Evolutionary conservation across 306 rosid genomes (phyloP).

Genomic region (Trifolium pratense): DNA sequence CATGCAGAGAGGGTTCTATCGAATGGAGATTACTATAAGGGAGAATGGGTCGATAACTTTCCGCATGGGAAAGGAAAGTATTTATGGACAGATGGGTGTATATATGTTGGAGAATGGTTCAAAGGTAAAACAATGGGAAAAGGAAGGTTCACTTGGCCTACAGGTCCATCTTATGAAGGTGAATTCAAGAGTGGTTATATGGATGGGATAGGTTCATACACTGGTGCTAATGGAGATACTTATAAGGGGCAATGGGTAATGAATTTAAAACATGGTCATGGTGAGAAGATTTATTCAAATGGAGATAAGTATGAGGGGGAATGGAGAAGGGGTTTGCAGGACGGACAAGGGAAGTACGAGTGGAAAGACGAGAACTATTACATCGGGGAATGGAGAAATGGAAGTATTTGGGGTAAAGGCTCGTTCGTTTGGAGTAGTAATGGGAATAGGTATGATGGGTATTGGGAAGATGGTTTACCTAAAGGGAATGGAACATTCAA

Average conservation of each 20-base stretch:
- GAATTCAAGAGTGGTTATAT: conserved; percentile 80
- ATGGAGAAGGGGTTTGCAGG: conserved; percentile 77
- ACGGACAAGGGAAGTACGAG: conserved; percentile 74
- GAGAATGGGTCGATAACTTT: conserved; percentile 78
- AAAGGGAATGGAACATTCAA: conserved; percentile 74
- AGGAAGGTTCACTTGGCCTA: conserved; percentile 88
- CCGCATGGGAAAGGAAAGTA: conserved; percentile 90
- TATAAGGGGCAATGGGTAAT: conserved; percentile 82
- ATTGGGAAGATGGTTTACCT: conserved; percentile 79
- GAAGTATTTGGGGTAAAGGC: conserved; percentile 77
- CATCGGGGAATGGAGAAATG: conserved; percentile 86
- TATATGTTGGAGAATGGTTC: conserved; percentile 82
- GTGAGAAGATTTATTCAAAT: conserved; percentile 53
- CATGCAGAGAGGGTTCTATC: conserved; percentile 71
- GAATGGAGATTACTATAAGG: conserved; percentile 85
- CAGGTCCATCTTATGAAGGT: conserved; percentile 83
- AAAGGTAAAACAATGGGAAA: conserved; percentile 81
- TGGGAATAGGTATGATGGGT: conserved; percentile 77
- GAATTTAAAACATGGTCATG: conserved; percentile 86
- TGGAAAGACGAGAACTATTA: conserved; percentile 71
- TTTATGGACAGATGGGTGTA: conserved; percentile 87
- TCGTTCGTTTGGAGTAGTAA: conserved; percentile 60
- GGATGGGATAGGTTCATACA: conserved; percentile 78
- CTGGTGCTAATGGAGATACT: conserved; percentile 58
- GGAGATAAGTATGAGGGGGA: conserved; percentile 86